Evolutionary conservation across 2,329 filamentous ascomycete species (phyloP), one percentile per base, ranked within the genome.

Genomic region (Chaetothyriales sp.): DNA sequence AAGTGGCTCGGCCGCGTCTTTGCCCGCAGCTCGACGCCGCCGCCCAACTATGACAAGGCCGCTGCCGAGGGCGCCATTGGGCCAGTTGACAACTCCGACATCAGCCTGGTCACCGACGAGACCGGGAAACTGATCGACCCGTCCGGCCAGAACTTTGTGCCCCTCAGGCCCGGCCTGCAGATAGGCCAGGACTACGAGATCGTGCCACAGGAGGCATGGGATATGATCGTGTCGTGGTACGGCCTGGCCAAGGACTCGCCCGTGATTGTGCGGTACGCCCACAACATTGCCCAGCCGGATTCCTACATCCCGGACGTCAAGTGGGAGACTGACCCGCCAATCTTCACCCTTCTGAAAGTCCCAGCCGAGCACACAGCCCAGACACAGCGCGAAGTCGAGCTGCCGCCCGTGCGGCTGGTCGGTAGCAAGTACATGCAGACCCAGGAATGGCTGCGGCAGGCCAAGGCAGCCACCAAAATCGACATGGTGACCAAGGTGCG

Each of bases 31-130:
- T 73, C 76, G 7, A 76, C 79, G n/a, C 66, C 72, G 15, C 74
- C 77, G 51, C 73, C 72, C 18, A 74, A 77, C 48, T 70, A 68
- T 42, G 70, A 75, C 53, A 84, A 84, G 55, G 69, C 73, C n/a
- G 75, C 76, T 8, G 63, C 73, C 9, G 75, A 81, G 52, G 78
- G 77, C 5, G 75, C 79, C 3, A 76, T 92, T 51, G 88, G 88
- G 1, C 84, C 86, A 0, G 77, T 96, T 28, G 87, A 95, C 70
- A 95, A 95, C 63, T 80, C 84, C 0, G 84, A 89, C 62, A 81
- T 95, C 53, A 79, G 89, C 48, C 71, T 81, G 53, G 75, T 81
- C 55, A 72, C 64, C 25, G 70, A 73, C 52, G 68, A 67, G 3
- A 62, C 63, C 10, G 63, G 59, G 26, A 57, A 57, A 22, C 66